Conservation (phyloP, 192 early-diverging fungal species). For the Entomortierella chlamydospora region DNA sequence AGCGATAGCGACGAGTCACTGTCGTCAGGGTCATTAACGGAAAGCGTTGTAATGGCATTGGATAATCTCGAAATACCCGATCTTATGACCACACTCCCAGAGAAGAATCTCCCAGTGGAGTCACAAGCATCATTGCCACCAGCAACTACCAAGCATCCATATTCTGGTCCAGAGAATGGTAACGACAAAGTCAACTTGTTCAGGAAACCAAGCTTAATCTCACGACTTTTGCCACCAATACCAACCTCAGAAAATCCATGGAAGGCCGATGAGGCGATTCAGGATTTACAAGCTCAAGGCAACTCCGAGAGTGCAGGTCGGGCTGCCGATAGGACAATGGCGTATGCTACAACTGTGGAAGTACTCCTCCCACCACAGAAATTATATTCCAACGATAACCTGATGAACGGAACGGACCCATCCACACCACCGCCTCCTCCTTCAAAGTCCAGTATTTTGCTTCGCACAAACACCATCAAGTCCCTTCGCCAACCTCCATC, state of each 20-base stretch:
- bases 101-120: neutral
- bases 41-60: slow-evolving; percentile 32
- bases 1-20: slow-evolving; percentile 36
- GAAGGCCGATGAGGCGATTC: neutral
- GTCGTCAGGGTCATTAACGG: slow-evolving; percentile 20
- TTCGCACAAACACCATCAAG: slow-evolving; percentile 15
- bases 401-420: neutral
- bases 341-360: neutral
- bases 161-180: neutral
- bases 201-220: slow-evolving; percentile 20
- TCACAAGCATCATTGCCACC: neutral
- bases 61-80: slow-evolving; percentile 47
- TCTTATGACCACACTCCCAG: neutral
- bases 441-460: slow-evolving; percentile 34
- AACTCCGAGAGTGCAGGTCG: neutral
- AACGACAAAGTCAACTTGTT: neutral
- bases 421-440: slow-evolving; percentile 17
- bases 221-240: slow-evolving; percentile 34
- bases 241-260: slow-evolving; percentile 36
- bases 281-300: neutral
- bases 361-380: neutral
- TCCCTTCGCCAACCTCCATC: neutral
- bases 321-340: neutral
- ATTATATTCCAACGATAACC: neutral
- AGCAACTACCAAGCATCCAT: neutral